Evolutionary conservation across 331 rosid genomes (phyloP).

Genomic region (Quercus tomentella): DNA sequence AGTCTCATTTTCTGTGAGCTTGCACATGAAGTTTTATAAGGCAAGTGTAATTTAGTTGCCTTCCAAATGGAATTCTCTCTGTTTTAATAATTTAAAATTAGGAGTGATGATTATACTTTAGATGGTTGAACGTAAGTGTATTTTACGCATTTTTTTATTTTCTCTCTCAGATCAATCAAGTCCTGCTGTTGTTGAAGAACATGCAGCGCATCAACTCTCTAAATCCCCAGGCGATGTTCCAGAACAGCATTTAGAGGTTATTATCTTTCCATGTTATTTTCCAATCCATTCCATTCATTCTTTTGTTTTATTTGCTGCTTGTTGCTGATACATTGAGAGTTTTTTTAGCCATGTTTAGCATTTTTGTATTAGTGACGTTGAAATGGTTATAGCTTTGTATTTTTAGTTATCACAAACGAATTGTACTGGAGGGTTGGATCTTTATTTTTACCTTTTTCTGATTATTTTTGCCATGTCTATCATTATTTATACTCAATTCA

Average conservation of each 20-base stretch:
- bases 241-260: slow-evolving; percentile 38
- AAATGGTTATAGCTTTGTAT: neutral
- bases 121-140: slow-evolving; percentile 15
- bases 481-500: neutral
- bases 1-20: neutral
- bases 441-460: neutral
- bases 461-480: neutral
- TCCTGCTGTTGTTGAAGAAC: slow-evolving; percentile 19
- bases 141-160: slow-evolving; percentile 3
- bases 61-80: neutral
- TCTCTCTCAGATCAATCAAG: slow-evolving; percentile 29
- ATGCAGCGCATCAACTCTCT: slow-evolving; percentile 12
- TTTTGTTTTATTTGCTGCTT: neutral
- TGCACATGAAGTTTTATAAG: neutral
- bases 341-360: neutral
- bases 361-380: neutral
- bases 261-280: slow-evolving; percentile 3
- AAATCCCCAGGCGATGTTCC: slow-evolving; percentile 24
- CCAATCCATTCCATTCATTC: neutral
- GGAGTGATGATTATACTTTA: neutral
- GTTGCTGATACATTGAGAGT: neutral
- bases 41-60: neutral
- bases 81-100: neutral
- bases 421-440: neutral
- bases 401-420: neutral